Evolutionary conservation across 2,329 filamentous ascomycete species (phyloP).

Genomic region (Neoscytalidium dimidiatum): DNA sequence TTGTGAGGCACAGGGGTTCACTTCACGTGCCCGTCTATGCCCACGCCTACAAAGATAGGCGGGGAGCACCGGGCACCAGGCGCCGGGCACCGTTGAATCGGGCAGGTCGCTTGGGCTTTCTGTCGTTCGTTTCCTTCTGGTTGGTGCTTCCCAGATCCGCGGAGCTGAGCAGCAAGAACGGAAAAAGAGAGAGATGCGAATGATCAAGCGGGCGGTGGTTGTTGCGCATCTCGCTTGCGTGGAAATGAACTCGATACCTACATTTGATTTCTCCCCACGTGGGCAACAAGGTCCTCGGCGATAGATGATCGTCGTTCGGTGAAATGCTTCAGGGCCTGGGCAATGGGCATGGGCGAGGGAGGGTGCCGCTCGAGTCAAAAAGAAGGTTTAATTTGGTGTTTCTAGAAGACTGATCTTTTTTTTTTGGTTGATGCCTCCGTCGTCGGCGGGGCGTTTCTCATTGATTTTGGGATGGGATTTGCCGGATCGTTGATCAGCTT

Average conservation of each 20-base stretch:
- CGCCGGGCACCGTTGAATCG: neutral
- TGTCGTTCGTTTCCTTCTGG: neutral
- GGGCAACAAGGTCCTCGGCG: neutral
- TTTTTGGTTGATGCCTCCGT: too few relatives aligned
- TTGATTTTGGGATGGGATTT: neutral
- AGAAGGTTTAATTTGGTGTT: conserved; percentile 8
- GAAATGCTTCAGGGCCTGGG: neutral
- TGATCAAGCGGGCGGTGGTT: neutral
- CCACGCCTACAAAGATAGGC: neutral
- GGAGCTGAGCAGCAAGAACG: neutral
- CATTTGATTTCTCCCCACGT: neutral
- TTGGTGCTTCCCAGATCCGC: neutral
- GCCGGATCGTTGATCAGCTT: neutral
- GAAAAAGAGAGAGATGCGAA: neutral
- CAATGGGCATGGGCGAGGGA: neutral
- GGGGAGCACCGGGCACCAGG: neutral
- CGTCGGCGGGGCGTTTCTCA: neutral
- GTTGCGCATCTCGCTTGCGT: conserved; percentile 6
- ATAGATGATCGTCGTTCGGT: neutral
- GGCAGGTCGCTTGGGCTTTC: conserved; percentile 6
- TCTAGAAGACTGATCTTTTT: conserved; percentile 2
- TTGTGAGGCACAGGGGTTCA: neutral
- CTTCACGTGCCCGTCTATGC: neutral
- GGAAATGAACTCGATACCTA: neutral
- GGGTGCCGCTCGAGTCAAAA: neutral